Evolutionary conservation across 352 stramenopile species (phyloP), one percentile per base, ranked within the genome.

Genomic region (Pythium apleroticum): DNA sequence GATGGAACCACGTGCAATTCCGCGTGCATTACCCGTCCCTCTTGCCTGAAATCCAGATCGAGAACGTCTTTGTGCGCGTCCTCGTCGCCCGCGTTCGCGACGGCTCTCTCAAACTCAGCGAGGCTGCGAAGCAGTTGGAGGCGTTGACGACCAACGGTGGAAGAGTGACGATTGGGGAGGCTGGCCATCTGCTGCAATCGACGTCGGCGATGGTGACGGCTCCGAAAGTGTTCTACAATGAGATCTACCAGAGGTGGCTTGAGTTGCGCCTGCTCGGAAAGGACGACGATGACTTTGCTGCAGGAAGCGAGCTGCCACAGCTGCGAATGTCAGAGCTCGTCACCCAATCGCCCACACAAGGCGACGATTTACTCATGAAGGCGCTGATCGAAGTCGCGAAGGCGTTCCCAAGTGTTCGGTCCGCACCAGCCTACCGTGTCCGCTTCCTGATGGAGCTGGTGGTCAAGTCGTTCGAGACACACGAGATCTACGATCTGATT

Each of bases 211-310:
- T 95, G 55, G 76, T 80, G 1, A 86, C 85, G 39, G 62, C 80
- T 11, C 86, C 84, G 20, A 55, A 64, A 2, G 71, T 62, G 19
- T 91, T 92, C 63, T 93, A 93, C 63, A 86, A 86, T 56, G 80
- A 88, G 14, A 80, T 93, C 1, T 95, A 92, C 57, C 81, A 93
- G 64, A 84, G 82, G 55, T 95, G 86, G 86, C 71, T 95, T 17
- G 83, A 95, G 39, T 74, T 90, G 61, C 65, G 90, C 20, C 75
- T 89, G 49, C 66, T 89, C 2, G 77, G 72, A 37, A 68, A 74
- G 46, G 63, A 77, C 30, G 71, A 63, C 22, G 62, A 81, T 14
- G 31, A 14, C 10, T 19, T 52, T 11, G 4, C 15, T 75, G 69
- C 37, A 67, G 69, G 43, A 14, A 30, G 8, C 11, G 54, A 63